A percentile compares a stretch with the other conserved stretches of the same genome.
phyloP scores from a whole-genome alignment of 176 grass and related monocot genomes.

The Avena eriantha region DNA sequence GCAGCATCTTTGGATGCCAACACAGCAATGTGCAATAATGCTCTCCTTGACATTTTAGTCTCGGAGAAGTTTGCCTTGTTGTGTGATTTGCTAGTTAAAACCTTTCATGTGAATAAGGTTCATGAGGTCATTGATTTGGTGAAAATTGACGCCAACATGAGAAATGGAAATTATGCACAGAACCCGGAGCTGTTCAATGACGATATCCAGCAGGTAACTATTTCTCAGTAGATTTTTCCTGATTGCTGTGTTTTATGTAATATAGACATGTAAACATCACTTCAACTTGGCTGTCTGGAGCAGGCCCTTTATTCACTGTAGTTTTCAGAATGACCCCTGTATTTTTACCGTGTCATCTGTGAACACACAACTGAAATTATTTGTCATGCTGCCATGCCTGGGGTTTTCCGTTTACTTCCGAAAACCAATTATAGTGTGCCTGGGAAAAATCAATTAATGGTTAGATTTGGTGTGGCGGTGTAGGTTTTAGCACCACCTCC shows the following conservation, averaged over 20 bases:
- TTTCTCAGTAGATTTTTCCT: constrained; percentile 11
- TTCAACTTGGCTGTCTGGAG: not conserved
- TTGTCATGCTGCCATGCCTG: not conserved
- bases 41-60: constrained; percentile 70
- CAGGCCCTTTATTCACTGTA: not conserved
- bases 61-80: constrained; percentile 87
- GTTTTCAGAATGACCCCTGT: constrained; percentile 18
- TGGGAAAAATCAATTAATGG: not conserved
- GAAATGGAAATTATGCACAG: constrained; percentile 70
- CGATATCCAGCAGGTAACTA: constrained; percentile 79
- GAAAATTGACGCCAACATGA: constrained; percentile 78
- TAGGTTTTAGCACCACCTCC: not conserved
- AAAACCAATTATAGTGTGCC: not conserved
- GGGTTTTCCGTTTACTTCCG: not conserved
- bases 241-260: not conserved
- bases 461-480: constrained; percentile 20
- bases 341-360: not conserved
- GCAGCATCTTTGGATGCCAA: constrained; percentile 54
- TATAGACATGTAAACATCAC: not conserved
- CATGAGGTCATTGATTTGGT: constrained; percentile 63
- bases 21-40: constrained; percentile 67
- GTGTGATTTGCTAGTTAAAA: constrained; percentile 71
- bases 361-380: not conserved
- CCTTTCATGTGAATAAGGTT: constrained; percentile 62
- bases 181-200: constrained; percentile 60